A percentile compares a stretch with the other conserved stretches of the same genome.
phyloP scores from a whole-genome alignment of 441 rosid genomes.

The Capsella rubella region DNA sequence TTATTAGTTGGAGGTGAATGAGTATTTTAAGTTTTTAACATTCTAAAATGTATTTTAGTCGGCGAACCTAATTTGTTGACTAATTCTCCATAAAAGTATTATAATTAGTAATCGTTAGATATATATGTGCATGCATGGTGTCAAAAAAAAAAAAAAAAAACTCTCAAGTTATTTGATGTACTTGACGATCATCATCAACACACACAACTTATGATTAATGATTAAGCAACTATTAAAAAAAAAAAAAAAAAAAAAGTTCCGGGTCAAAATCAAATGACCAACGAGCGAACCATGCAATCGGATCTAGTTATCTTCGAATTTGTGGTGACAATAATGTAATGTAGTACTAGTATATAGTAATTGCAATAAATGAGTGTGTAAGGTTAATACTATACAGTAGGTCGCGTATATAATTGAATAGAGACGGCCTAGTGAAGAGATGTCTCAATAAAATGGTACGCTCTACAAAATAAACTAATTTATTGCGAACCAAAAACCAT shows the following conservation, averaged over 20 bases:
- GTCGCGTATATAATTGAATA: conserved; percentile 7
- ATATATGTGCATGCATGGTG: conserved; percentile 7
- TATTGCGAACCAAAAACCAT: no score
- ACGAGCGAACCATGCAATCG: conserved; percentile 7
- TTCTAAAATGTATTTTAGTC: conserved; percentile 4
- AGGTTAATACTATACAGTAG: neutral
- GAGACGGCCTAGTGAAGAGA: conserved; percentile 21
- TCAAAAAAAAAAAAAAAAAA: neutral
- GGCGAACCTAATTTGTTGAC: conserved; percentile 38
- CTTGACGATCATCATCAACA: neutral
- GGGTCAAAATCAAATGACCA: conserved; percentile 21
- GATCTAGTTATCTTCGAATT: neutral
- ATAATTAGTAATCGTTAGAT: neutral
- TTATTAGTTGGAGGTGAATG: conserved; percentile 1
- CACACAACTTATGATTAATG: no score
- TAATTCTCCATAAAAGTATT: conserved; percentile 8
- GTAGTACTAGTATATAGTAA: neutral
- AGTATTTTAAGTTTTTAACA: conserved; percentile 13
- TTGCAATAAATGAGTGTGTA: conserved; percentile 15
- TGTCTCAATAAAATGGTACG: conserved; percentile 5
- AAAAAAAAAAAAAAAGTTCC: no score
- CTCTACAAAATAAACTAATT: no score
- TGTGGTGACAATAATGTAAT: no score
- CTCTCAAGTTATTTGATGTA: neutral
- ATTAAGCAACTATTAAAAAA: no score